phyloP scores from a whole-genome alignment of 2,329 filamentous ascomycete species.

The Aspergillus hiratsukae region DNA sequence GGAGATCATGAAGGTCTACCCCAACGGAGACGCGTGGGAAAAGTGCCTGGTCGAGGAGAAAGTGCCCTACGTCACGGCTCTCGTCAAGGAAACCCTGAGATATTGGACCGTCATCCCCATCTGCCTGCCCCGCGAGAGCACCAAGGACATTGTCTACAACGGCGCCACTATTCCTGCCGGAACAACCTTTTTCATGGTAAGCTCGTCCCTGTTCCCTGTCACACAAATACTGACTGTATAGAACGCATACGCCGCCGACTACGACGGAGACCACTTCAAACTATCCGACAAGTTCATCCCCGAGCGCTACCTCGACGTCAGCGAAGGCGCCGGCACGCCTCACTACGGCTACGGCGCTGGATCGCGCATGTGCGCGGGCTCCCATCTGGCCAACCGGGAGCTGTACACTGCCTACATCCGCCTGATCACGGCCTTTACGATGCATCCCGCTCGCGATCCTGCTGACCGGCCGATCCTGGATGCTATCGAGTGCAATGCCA shows the following conservation, averaged over 20 bases:
- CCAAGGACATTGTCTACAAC: slow-evolving; percentile 68
- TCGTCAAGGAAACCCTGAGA: slow-evolving; percentile 73
- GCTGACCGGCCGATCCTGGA: slow-evolving; percentile 53
- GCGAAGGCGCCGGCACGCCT: slow-evolving; percentile 50
- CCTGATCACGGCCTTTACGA: slow-evolving; percentile 55
- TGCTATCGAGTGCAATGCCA: slow-evolving; percentile 53
- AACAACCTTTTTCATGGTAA: slow-evolving; percentile 73
- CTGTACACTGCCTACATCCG: slow-evolving; percentile 58
- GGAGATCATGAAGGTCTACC: slow-evolving; percentile 68
- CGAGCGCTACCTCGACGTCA: slow-evolving; percentile 61
- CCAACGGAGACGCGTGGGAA: slow-evolving; percentile 71
- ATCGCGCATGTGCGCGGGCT: slow-evolving; percentile 60
- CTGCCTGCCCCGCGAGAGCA: slow-evolving; percentile 66
- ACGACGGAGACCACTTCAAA: slow-evolving; percentile 65
- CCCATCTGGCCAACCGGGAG: slow-evolving; percentile 60
- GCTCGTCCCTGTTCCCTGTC: background rate
- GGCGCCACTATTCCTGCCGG: slow-evolving; percentile 65
- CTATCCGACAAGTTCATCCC: slow-evolving; percentile 61
- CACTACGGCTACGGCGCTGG: slow-evolving; percentile 62
- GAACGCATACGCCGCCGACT: slow-evolving; percentile 72
- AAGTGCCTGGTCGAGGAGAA: slow-evolving; percentile 69
- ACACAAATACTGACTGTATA: slow-evolving; percentile 19
- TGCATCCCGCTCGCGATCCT: slow-evolving; percentile 45
- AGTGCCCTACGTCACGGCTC: slow-evolving; percentile 68
- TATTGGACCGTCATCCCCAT: slow-evolving; percentile 79